Evolutionary conservation across 441 rosid genomes (phyloP), one percentile per base, ranked within the genome.

Genomic region (Manihot esculenta): DNA sequence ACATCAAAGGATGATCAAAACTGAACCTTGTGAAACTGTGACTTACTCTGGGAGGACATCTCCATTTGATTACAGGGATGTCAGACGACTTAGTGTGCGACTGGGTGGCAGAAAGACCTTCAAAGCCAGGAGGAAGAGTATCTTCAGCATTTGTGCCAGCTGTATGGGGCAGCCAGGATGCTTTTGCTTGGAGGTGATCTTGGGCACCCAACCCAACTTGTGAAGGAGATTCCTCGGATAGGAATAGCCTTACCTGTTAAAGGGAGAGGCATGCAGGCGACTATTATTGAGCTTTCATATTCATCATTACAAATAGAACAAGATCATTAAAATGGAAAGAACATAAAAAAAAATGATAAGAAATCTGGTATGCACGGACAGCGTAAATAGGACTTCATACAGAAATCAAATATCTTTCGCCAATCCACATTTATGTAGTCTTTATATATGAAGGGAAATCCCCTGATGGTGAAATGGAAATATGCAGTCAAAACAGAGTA

Each of bases 131-230:
- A 67, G 97, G 96, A 71, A 89, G 80, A 81, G 78, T 71, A 71
- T 91, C 98, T 71, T 95, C 97, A 18, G 66, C 20, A 58, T 76
- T 68, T 45, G 56, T 30, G 69, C 85, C 90, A 68, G 70, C 77
- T 56, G 85, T 75, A 84, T 91, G 95, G 10, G 88, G 66, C 51
- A 76, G 74, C 72, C 82, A 82, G 15, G 90, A 77, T 48, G 88
- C 75, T 82, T 91, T 95, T 66, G 97, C 98, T 83, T 93, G 97
- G 62, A 95, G 95, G 83, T 95, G 95, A 82, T 95, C 99, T 80
- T 95, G 97, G 58, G 83, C 77, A 64, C 85, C 87, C 72, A 82
- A 76, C 63, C 97, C 92, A 72, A 89, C 97, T 82, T 85, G 96
- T 56, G 93, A 85, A 76, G 99, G 99, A 67, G 92, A 84, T 26